Conservation (phyloP, 179 eudicot species). For the Dionaea muscipula region DNA sequence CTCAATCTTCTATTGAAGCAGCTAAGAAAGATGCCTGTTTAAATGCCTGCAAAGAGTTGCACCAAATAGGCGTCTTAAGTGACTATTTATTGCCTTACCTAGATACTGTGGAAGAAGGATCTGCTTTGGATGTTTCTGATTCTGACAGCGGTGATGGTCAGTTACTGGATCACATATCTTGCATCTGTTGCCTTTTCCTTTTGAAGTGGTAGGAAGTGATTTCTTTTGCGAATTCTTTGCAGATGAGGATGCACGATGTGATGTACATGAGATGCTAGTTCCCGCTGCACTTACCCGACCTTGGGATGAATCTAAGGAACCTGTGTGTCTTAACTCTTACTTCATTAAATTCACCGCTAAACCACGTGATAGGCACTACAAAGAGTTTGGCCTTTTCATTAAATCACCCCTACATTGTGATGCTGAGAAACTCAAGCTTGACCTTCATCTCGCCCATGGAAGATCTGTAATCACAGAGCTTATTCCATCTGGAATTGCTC, state of each 20-base stretch:
- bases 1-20: constrained; percentile 66
- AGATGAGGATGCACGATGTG: constrained; percentile 57
- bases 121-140: constrained; percentile 31
- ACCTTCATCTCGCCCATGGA: constrained; percentile 69
- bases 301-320: constrained; percentile 31
- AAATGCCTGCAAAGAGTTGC: constrained; percentile 81
- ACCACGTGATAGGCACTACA: constrained; percentile 69
- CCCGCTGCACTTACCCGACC: constrained; percentile 58
- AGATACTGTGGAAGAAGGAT: constrained; percentile 33
- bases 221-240: constrained; percentile 19
- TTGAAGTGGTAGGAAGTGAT: constrained; percentile 2
- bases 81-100: constrained; percentile 80
- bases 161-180: constrained; percentile 3
- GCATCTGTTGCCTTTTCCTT: constrained; percentile 3
- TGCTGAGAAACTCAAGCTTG: constrained; percentile 59
- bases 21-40: constrained; percentile 91
- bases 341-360: constrained; percentile 52
- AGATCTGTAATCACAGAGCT: constrained; percentile 58
- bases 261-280: constrained; percentile 83
- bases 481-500: constrained; percentile 40
- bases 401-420: constrained; percentile 57
- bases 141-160: constrained; percentile 59
- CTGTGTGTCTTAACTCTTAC: constrained; percentile 48
- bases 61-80: constrained; percentile 74
- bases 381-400: constrained; percentile 63